Evolutionary conservation across 1,139 yeast genomes (phyloP), one percentile per base, ranked within the genome.

Genomic region (Nakaseomyces uthaithaninus): DNA sequence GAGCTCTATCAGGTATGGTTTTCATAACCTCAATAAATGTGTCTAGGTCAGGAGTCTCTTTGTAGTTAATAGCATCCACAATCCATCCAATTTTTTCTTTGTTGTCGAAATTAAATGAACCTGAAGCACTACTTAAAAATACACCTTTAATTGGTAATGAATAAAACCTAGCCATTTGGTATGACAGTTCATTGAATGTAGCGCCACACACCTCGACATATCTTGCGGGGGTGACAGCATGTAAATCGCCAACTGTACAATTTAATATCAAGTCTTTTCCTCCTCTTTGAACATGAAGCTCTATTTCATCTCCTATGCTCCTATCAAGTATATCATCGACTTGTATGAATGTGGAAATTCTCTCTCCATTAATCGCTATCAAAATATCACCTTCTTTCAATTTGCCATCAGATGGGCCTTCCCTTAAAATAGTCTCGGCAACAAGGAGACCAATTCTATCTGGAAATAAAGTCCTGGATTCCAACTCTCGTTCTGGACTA

Each of bases 141-240:
- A 87, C 94, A 27, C 96, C 96, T 49, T 68, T 72, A 4, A 83
- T 89, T 0, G 95, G 93, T 33, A 86, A 72, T 37, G 93, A 85
- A 57, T 77, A 85, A 41, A 80, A 72, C 55, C 95, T 73, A 2
- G 96, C 96, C 63, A 86, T 71, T 61, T 87, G 96, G 59, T 87
- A 89, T 36, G 94, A 82, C 49, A 87, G 65, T 41, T 83, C 78
- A 57, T 87, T 87, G 64, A 87, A 85, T 1, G 84, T 72, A 1
- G 93, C 95, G 40, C 96, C 96, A 36, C 84, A 81, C 7, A 82
- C 91, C 46, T 80, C 84, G 2, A 87, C 80, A 57, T 75, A 86
- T 49, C 85, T 69, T 52, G 75, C 75, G 28, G 96, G 96, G 0
- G 96, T 82, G 33, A 87, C 83, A 6, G 72, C 67, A 59, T 87